These are phyloP conservation scores for Aspergillus funiculosus DNA, from an alignment of 495 filamentous ascomycete genomes.

Conservation along the genomic window DNA sequence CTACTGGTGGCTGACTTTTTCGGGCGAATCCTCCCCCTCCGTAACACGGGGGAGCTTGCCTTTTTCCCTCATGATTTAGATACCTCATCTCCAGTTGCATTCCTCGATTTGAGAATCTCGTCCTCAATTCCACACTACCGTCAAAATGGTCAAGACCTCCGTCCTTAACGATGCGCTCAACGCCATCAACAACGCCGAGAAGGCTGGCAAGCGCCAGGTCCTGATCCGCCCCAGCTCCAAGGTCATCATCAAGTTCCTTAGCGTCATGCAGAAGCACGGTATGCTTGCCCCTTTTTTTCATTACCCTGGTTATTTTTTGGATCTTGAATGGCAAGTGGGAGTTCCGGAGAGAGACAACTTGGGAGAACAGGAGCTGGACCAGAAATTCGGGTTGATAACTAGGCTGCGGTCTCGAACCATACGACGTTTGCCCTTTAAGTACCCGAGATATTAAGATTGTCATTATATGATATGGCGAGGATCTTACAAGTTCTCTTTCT, in stretches of 20 bases:
- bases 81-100: constrained; percentile 62
- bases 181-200: constrained; percentile 99
- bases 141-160: constrained; percentile 96
- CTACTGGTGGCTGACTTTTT: constrained; percentile 74
- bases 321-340: neutral
- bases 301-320: constrained; percentile 8
- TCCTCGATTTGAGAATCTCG: constrained; percentile 79
- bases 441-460: constrained; percentile 73
- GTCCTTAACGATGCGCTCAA: constrained; percentile 99
- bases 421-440: constrained; percentile 99
- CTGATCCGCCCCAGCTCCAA: constrained; percentile 94
- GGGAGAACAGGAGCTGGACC: neutral
- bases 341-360: constrained; percentile 2
- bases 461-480: constrained; percentile 51
- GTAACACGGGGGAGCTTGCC: neutral
- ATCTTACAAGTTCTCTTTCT: constrained; percentile 77
- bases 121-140: constrained; percentile 37
- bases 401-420: constrained; percentile 77
- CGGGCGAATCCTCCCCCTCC: constrained; percentile 51
- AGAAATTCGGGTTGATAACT: constrained; percentile 95
- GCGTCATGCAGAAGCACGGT: constrained; percentile 99
- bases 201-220: constrained; percentile 96
- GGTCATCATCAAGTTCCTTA: constrained; percentile 98
- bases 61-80: constrained; percentile 41
- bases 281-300: constrained; percentile 43